phyloP scores from a whole-genome alignment of 805 yeast species.

The Spathaspora sp. region DNA sequence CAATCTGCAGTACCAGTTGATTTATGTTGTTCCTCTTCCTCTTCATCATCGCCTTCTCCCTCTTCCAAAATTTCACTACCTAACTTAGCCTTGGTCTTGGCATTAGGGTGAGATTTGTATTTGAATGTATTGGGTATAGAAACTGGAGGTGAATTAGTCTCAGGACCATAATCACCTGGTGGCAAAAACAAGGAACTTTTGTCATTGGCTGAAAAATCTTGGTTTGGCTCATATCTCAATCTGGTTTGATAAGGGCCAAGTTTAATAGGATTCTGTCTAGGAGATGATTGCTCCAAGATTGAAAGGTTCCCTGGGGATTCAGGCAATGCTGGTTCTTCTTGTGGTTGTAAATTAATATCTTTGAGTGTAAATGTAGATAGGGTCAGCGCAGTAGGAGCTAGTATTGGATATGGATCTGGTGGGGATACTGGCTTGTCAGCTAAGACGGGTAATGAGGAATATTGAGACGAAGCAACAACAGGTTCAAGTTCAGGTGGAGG shows the following conservation, averaged over 20 bases:
- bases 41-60: conserved; percentile 4
- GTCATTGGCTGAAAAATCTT: conserved; percentile 22
- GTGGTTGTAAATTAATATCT: neutral
- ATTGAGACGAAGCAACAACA: neutral
- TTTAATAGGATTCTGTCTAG: neutral
- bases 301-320: conserved; percentile 1
- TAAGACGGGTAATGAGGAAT: neutral
- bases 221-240: conserved; percentile 31
- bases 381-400: neutral
- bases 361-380: neutral
- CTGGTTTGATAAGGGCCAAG: conserved; percentile 23
- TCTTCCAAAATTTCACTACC: conserved; percentile 11
- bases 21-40: conserved; percentile 16
- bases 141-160: conserved; percentile 12
- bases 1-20: conserved; percentile 15
- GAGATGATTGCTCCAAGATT: conserved; percentile 4
- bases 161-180: neutral
- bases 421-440: neutral
- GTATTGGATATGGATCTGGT: neutral
- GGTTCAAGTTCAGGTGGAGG: neutral
- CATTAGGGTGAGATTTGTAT: conserved; percentile 43
- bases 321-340: neutral
- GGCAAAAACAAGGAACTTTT: conserved; percentile 7
- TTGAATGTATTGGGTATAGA: conserved; percentile 44
- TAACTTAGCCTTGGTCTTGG: conserved; percentile 33